Conservation (phyloP, 441 rosid genomes). For the Populus tomentosa region DNA sequence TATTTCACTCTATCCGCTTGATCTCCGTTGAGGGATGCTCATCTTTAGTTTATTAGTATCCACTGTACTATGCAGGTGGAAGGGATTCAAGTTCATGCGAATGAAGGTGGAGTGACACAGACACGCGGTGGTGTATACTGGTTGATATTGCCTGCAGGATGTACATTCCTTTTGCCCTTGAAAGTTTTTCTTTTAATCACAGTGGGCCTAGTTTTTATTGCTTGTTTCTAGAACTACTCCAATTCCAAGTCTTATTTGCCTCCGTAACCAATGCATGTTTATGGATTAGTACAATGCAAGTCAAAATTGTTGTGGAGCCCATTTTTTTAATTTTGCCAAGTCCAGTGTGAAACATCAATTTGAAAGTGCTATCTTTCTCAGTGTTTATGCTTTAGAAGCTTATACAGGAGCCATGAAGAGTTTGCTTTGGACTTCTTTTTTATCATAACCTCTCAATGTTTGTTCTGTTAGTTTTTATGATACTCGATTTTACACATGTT, state of each 20-base stretch:
- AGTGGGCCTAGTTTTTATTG: neutral
- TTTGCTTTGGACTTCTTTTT: neutral
- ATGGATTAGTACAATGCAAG: neutral
- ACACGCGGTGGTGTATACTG: slow-evolving; percentile 89
- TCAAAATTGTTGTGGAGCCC: neutral
- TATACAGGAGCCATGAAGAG: neutral
- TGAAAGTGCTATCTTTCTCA: neutral
- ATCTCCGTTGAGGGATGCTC: slow-evolving; percentile 3
- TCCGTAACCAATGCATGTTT: neutral
- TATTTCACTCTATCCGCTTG: neutral
- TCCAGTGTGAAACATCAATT: neutral
- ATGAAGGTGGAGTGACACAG: slow-evolving; percentile 83
- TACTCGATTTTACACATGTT: neutral
- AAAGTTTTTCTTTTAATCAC: slow-evolving; percentile 15
- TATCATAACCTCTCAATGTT: neutral
- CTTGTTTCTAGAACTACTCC: neutral
- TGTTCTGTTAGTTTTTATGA: neutral
- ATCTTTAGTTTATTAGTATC: neutral
- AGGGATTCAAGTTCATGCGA: slow-evolving; percentile 83
- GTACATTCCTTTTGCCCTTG: slow-evolving; percentile 39
- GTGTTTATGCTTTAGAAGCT: neutral
- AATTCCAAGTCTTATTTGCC: neutral
- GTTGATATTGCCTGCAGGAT: slow-evolving; percentile 93
- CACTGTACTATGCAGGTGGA: slow-evolving; percentile 51
- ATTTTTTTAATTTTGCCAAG: neutral